Evolutionary conservation across 495 filamentous ascomycete genomes (phyloP).

Genomic region (Hypoxylon lenormandii): DNA sequence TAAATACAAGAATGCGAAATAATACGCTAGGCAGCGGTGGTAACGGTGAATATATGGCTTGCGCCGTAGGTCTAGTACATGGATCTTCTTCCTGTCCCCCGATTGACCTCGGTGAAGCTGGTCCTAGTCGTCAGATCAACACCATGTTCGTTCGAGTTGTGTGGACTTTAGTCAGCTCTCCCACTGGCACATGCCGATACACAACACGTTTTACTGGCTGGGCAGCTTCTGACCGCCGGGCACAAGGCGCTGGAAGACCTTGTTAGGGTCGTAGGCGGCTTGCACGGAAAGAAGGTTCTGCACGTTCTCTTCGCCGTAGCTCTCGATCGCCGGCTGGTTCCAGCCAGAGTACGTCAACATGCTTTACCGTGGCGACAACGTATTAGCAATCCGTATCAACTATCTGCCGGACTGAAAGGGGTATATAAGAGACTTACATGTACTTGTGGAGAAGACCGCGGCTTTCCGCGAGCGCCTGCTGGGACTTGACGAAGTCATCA

Average conservation of each 20-base stretch:
- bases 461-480: background rate
- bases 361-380: conserved; percentile 11
- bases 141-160: background rate
- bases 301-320: conserved; percentile 56
- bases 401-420: background rate
- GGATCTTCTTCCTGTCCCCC: too few relatives aligned
- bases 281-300: conserved; percentile 51
- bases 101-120: too few relatives aligned
- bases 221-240: conserved; percentile 49
- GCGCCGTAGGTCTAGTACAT: too few relatives aligned
- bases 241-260: conserved; percentile 48
- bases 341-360: conserved; percentile 56
- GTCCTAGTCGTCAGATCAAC: too few relatives aligned
- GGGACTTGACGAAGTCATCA: conserved; percentile 3
- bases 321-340: conserved; percentile 57
- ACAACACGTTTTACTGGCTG: background rate
- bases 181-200: background rate
- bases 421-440: conserved; percentile 7
- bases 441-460: conserved; percentile 3
- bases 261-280: conserved; percentile 53
- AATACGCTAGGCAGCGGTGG: too few relatives aligned
- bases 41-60: too few relatives aligned
- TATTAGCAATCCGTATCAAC: conserved; percentile 25
- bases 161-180: background rate
- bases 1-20: too few relatives aligned